A percentile compares a stretch with the other conserved stretches of the same genome.
Evolutionary conservation across 768 basidiomycete genomes (phyloP).

Genomic region (Trametopsis cervina): DNA sequence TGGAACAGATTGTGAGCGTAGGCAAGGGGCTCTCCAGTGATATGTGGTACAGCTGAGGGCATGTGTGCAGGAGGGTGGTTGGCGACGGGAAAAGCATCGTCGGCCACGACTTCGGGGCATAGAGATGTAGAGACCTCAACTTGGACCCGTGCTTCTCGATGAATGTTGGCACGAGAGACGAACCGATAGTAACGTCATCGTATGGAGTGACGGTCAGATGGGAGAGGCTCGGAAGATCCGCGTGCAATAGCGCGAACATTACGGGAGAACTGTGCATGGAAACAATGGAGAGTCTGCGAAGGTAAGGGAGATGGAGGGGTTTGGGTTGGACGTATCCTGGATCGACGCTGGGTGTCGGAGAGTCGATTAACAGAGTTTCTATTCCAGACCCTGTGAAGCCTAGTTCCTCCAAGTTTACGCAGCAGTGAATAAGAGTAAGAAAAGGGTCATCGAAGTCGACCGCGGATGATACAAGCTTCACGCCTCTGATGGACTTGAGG

Average conservation of each 20-base stretch:
- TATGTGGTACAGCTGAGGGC: slow-evolving; percentile 46
- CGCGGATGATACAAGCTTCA: slow-evolving; percentile 33
- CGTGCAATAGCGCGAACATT: slow-evolving; percentile 48
- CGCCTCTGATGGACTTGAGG: slow-evolving; percentile 46
- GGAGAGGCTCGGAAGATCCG: slow-evolving; percentile 53
- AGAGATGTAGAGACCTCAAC: slow-evolving; percentile 57
- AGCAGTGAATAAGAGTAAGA: slow-evolving; percentile 48
- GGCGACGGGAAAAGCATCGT: slow-evolving; percentile 22
- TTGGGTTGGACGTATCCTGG: slow-evolving; percentile 3
- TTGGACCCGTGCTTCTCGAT: slow-evolving; percentile 50
- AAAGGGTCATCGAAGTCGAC: slow-evolving; percentile 35
- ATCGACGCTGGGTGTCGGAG: slow-evolving; percentile 33
- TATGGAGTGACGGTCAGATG: slow-evolving; percentile 71
- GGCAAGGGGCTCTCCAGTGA: slow-evolving; percentile 71
- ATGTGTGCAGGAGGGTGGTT: slow-evolving; percentile 19
- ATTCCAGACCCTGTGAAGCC: slow-evolving; percentile 56
- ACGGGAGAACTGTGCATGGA: slow-evolving; percentile 64
- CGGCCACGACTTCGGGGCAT: slow-evolving; percentile 52
- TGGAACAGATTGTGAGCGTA: slow-evolving; percentile 27
- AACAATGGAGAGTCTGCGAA: slow-evolving; percentile 55
- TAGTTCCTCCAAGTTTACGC: slow-evolving; percentile 52
- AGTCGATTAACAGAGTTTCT: slow-evolving; percentile 29
- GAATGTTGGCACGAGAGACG: slow-evolving; percentile 50
- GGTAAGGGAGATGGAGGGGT: slow-evolving; percentile 46
- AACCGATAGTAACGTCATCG: slow-evolving; percentile 55